Evolutionary conservation across 768 basidiomycete species (phyloP), one percentile per base, ranked within the genome.

Genomic region (Trametes cubensis): DNA sequence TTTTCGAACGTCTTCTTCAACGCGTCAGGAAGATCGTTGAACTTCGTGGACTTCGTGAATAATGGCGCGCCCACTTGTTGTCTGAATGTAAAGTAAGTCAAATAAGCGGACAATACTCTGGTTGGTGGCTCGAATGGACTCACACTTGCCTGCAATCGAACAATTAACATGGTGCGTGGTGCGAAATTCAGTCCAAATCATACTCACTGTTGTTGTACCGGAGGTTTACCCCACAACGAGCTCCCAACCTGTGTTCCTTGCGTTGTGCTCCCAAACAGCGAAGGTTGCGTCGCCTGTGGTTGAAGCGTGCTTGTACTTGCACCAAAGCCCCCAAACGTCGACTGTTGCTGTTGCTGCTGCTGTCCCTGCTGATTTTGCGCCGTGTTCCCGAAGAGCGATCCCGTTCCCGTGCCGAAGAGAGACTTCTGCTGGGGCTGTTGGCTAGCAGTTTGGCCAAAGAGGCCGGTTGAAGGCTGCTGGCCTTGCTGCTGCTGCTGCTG

Each of bases 21-120:
- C 2, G 84, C 80, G 53, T 93, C 90, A 0, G 89, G 86, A 4
- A 93, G 74, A 70, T 94, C 92, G 56, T 93, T 94, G 73, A 92
- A 94, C 70, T 91, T 93, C 0, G 90, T 90, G 0, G 80, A 77
- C 59, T 77, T 81, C 28, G 78, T 78, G 66, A 87, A 83, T 6
- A 77, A 76, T 11, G 80, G 78, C 28, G 72, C 66, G 28, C 68
- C 68, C 3, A 58, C n/a, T 28, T 55, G 67, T 39, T 67, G 66
- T 6, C 62, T 63, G 50, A 23, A 14, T 42, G 39, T 46, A 67
- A 23, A 5, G 44, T 2, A 1, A 46, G 26, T 44, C 60, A n/a
- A n/a, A 46, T 38, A 13, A 15, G 26, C 18, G n/a, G 44, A 7
- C 46, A 26, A 40, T 23, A 6, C 18, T 7, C 4, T 14, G 20